These are phyloP conservation scores for Beta vulgaris DNA, from an alignment of 148 eudicot species.

Conservation along the genomic window DNA sequence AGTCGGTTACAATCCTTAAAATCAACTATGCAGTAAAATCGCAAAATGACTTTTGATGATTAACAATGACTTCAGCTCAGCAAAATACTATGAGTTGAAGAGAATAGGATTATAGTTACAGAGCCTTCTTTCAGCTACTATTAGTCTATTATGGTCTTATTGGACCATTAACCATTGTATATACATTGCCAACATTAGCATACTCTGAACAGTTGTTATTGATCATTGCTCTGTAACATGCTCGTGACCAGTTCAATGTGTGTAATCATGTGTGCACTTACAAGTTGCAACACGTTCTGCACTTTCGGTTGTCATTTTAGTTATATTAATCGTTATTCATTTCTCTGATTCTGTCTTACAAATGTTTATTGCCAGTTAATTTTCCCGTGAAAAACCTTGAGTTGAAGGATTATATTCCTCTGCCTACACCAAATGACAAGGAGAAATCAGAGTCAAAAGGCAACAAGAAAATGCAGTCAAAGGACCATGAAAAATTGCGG, in stretches of 20 bases:
- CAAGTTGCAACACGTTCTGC: neutral
- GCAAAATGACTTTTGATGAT: no score
- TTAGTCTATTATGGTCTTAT: neutral
- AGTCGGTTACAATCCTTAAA: no score
- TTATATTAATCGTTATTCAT: neutral
- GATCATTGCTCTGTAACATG: neutral
- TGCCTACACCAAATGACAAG: slow-evolving; percentile 58
- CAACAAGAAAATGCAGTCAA: slow-evolving; percentile 41
- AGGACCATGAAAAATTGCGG: slow-evolving; percentile 43
- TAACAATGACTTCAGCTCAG: no score
- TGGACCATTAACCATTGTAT: neutral
- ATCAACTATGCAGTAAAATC: no score
- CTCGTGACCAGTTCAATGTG: neutral
- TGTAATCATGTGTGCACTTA: neutral
- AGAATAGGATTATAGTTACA: no score
- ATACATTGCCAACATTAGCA: neutral
- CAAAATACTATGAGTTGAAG: no score
- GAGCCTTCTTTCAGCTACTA: neutral
- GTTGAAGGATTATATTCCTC: slow-evolving; percentile 92
- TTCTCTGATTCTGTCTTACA: slow-evolving; percentile 8
- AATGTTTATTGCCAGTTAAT: slow-evolving; percentile 48
- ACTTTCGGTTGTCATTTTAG: neutral
- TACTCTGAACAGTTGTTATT: neutral
- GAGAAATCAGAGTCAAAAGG: neutral
- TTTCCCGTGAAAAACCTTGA: slow-evolving; percentile 98